A percentile compares a stretch with the other conserved stretches of the same genome.
phyloP scores from a whole-genome alignment of 306 rosid genomes.

The Prunus mume region DNA sequence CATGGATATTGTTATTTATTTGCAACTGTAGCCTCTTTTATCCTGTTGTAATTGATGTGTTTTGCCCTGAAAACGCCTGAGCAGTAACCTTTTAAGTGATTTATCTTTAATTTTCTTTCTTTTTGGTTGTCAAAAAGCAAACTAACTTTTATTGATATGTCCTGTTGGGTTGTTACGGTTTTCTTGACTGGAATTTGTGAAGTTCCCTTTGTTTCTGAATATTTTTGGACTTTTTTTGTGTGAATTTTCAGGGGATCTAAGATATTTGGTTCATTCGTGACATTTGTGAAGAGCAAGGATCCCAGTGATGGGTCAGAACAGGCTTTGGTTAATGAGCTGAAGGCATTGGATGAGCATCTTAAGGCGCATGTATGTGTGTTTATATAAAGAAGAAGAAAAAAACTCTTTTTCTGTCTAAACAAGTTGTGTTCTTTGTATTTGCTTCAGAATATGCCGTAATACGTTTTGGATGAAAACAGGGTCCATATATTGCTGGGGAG shows the following conservation, averaged over 20 bases:
- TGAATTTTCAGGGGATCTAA: conserved; percentile 72
- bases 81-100: neutral
- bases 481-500: conserved; percentile 86
- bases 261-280: conserved; percentile 56
- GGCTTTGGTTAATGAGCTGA: conserved; percentile 66
- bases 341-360: conserved; percentile 78
- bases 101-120: neutral
- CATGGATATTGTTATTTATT: neutral
- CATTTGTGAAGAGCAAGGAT: conserved; percentile 83
- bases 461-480: conserved; percentile 42
- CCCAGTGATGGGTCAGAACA: conserved; percentile 79
- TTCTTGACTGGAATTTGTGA: neutral
- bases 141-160: neutral
- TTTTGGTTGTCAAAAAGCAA: neutral
- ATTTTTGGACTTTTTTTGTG: neutral
- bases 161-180: neutral
- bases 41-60: neutral
- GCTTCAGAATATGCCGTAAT: conserved; percentile 14
- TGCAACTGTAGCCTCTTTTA: neutral
- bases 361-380: conserved; percentile 59
- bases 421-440: neutral
- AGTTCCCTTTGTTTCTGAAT: conserved; percentile 5
- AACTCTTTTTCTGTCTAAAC: neutral
- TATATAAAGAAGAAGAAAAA: conserved; percentile 3
- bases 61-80: neutral